Evolutionary conservation across 176 grass and related monocot species (phyloP).

Genomic region (Chrysopogon serrulatus): DNA sequence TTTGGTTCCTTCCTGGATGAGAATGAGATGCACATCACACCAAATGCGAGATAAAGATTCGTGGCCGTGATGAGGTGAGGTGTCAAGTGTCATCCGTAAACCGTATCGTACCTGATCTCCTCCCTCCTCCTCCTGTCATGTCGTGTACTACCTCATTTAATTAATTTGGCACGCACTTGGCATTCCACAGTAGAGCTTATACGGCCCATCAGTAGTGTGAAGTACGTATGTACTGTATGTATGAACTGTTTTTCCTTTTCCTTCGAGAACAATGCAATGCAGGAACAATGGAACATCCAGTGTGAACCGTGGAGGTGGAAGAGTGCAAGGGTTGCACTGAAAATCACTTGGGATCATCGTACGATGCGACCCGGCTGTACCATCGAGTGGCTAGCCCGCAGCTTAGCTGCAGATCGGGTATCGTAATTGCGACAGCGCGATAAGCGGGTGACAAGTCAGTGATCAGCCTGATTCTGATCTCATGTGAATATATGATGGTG

Average conservation of each 20-base stretch:
- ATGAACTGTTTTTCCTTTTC: not conserved
- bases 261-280: not conserved
- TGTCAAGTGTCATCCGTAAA: not conserved
- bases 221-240: not conserved
- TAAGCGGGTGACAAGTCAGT: not conserved
- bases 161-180: no score
- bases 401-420: not conserved
- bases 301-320: constrained; percentile 24
- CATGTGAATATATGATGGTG: not conserved
- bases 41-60: not conserved
- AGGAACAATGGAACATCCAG: not conserved
- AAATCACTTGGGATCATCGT: constrained; percentile 15
- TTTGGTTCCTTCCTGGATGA: not conserved
- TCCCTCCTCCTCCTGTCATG: not conserved
- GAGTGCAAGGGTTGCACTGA: constrained; percentile 18
- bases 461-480: not conserved
- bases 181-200: not conserved
- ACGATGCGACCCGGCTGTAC: not conserved
- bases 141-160: not conserved
- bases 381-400: not conserved
- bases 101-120: not conserved
- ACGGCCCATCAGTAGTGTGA: not conserved
- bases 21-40: not conserved
- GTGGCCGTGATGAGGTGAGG: not conserved
- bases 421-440: not conserved